These are phyloP conservation scores for Diphasiastrum complanatum DNA, from an alignment of 83 land plant species.

Conservation along the genomic window DNA sequence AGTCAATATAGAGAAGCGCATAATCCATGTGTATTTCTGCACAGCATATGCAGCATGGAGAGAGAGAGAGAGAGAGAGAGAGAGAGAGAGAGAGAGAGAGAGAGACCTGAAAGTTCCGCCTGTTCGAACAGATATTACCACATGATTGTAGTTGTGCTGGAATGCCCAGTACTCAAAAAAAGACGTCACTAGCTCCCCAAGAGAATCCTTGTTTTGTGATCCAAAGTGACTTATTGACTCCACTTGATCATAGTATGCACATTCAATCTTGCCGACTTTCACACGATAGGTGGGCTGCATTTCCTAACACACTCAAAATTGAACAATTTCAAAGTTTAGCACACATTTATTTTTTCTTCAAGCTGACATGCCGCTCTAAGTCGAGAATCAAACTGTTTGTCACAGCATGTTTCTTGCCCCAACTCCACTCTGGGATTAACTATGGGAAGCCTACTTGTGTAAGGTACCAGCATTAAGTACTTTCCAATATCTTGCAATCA, in stretches of 20 bases:
- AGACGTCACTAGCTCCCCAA: constrained; percentile 55
- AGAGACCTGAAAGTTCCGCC: constrained; percentile 74
- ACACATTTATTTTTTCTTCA: too few species aligned
- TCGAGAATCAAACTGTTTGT: too few species aligned
- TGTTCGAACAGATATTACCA: constrained; percentile 86
- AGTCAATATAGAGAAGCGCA: background rate
- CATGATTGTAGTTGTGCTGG: constrained; percentile 67
- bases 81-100: background rate
- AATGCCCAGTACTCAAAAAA: constrained; percentile 97
- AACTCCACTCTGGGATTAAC: too few species aligned
- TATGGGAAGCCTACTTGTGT: too few species aligned
- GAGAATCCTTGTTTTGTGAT: constrained; percentile 56
- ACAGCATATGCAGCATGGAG: background rate
- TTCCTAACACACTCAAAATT: constrained; percentile 38
- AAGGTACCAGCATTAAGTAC: too few species aligned
- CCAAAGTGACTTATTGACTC: constrained; percentile 60
- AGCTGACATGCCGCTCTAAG: too few species aligned
- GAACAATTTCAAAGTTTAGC: background rate
- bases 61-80: background rate
- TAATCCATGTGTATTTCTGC: background rate
- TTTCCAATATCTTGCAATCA: too few species aligned
- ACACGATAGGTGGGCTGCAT: constrained; percentile 63
- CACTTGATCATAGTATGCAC: constrained; percentile 78
- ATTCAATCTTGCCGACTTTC: constrained; percentile 59
- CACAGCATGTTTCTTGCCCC: too few species aligned